Percentiles rank a stretch among this genome's conserved stretches.
phyloP scores from a whole-genome alignment of 1,284 basidiomycete species.

The Malassezia brasiliensis region DNA sequence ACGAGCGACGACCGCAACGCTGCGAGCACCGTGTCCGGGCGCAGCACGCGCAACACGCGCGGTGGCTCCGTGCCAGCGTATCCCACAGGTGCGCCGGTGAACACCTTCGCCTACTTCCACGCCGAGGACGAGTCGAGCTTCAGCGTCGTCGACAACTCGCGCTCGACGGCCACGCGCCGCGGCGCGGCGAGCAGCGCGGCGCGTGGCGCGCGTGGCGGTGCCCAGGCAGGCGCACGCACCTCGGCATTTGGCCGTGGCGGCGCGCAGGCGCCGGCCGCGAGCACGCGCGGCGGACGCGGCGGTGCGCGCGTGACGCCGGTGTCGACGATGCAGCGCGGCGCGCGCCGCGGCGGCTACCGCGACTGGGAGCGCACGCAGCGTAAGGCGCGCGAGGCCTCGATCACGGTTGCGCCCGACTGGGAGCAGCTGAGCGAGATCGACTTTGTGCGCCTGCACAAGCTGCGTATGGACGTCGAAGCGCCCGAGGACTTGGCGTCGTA shows the following conservation, averaged over 20 bases:
- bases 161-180: constrained; percentile 26
- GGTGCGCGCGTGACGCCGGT: constrained; percentile 39
- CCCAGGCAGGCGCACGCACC: constrained; percentile 22
- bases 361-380: constrained; percentile 90
- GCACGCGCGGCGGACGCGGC: constrained; percentile 49
- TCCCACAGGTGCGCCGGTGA: constrained; percentile 47
- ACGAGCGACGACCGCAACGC: constrained; percentile 52
- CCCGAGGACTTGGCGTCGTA: constrained; percentile 57
- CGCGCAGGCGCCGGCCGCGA: not conserved
- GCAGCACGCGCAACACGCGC: constrained; percentile 21
- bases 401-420: constrained; percentile 86
- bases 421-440: constrained; percentile 92
- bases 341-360: constrained; percentile 68
- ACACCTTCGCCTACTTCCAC: constrained; percentile 95
- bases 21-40: constrained; percentile 51
- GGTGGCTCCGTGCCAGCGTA: constrained; percentile 4
- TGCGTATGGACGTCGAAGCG: constrained; percentile 68
- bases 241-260: not conserved
- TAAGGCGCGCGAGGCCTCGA: constrained; percentile 74
- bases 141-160: constrained; percentile 81
- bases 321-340: constrained; percentile 23
- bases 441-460: constrained; percentile 81
- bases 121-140: constrained; percentile 97
- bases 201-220: constrained; percentile 36
- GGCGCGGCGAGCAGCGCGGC: constrained; percentile 45